phyloP scores from a whole-genome alignment of 768 basidiomycete genomes.

The Candolleomyces eurysporus region DNA sequence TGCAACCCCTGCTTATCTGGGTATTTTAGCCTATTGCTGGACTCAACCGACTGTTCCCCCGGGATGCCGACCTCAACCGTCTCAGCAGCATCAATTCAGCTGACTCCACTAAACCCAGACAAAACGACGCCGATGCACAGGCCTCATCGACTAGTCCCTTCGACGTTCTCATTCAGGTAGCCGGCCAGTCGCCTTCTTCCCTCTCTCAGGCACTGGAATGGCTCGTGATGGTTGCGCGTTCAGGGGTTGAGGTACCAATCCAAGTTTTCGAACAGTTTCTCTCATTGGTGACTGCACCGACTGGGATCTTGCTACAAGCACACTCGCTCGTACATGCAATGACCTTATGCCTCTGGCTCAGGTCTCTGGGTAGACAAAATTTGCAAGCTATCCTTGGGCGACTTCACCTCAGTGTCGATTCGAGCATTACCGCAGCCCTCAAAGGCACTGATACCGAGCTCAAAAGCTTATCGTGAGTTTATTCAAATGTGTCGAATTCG shows the following conservation, averaged over 20 bases:
- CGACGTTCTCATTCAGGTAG: slow-evolving; percentile 44
- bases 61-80: slow-evolving; percentile 47
- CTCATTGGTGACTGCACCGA: slow-evolving; percentile 34
- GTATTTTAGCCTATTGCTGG: slow-evolving; percentile 26
- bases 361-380: slow-evolving; percentile 55
- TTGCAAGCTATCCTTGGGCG: slow-evolving; percentile 49
- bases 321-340: slow-evolving; percentile 52
- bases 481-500: too few species aligned
- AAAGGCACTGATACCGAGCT: slow-evolving; percentile 23
- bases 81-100: slow-evolving; percentile 22
- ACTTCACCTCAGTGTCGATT: slow-evolving; percentile 44
- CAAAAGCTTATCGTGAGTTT: slow-evolving; percentile 11
- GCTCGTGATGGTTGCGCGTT: slow-evolving; percentile 59
- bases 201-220: slow-evolving; percentile 51
- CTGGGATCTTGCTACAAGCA: slow-evolving; percentile 38
- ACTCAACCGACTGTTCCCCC: slow-evolving; percentile 55
- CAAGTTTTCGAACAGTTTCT: slow-evolving; percentile 49
- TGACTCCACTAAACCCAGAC: slow-evolving; percentile 3
- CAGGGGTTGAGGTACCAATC: slow-evolving; percentile 63
- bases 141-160: slow-evolving; percentile 49
- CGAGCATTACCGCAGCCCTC: slow-evolving; percentile 37
- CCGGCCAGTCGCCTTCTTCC: slow-evolving; percentile 39
- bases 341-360: slow-evolving; percentile 59
- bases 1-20: neutral
- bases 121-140: slow-evolving; percentile 24